These are phyloP conservation scores for Emydomyces testavorans DNA, from an alignment of 2,329 filamentous ascomycete genomes.

Conservation along the genomic window DNA sequence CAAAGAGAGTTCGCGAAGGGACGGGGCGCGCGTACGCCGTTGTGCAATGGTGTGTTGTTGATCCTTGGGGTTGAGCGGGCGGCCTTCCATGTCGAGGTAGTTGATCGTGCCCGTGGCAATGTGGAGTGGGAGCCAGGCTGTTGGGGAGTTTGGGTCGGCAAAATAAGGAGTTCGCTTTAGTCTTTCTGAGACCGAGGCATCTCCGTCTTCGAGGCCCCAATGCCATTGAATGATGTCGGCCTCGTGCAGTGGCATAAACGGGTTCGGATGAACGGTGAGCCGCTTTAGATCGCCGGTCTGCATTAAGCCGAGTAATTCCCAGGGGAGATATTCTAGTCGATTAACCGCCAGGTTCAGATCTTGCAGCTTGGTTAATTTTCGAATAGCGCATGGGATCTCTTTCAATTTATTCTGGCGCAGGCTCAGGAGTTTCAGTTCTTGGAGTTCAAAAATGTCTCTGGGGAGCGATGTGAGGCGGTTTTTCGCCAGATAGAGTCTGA, in stretches of 20 bases:
- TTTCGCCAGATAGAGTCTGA: slow-evolving; percentile 35
- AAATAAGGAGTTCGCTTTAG: neutral
- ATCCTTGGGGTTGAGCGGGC: slow-evolving; percentile 9
- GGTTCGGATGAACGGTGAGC: slow-evolving; percentile 32
- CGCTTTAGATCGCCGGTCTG: slow-evolving; percentile 30
- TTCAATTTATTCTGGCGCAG: slow-evolving; percentile 37
- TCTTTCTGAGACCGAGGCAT: neutral
- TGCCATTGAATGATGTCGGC: slow-evolving; percentile 27
- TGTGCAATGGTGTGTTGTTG: neutral
- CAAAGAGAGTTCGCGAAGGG: slow-evolving; percentile 35
- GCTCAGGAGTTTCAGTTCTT: slow-evolving; percentile 34
- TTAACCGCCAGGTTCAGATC: slow-evolving; percentile 39
- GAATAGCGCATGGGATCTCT: slow-evolving; percentile 32
- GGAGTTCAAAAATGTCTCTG: slow-evolving; percentile 34
- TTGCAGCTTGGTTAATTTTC: slow-evolving; percentile 32
- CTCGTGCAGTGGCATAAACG: slow-evolving; percentile 21
- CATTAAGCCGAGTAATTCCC: slow-evolving; percentile 35
- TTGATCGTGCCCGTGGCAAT: slow-evolving; percentile 27
- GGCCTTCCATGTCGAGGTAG: slow-evolving; percentile 29
- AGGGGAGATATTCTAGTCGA: slow-evolving; percentile 33
- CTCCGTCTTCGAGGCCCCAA: slow-evolving; percentile 15
- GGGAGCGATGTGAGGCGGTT: slow-evolving; percentile 32
- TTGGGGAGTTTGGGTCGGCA: slow-evolving; percentile 22
- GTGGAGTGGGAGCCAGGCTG: slow-evolving; percentile 28
- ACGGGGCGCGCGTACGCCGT: slow-evolving; percentile 29